Conservation (phyloP, 2,329 filamentous ascomycete species). For the Venturia oleaginea region DNA sequence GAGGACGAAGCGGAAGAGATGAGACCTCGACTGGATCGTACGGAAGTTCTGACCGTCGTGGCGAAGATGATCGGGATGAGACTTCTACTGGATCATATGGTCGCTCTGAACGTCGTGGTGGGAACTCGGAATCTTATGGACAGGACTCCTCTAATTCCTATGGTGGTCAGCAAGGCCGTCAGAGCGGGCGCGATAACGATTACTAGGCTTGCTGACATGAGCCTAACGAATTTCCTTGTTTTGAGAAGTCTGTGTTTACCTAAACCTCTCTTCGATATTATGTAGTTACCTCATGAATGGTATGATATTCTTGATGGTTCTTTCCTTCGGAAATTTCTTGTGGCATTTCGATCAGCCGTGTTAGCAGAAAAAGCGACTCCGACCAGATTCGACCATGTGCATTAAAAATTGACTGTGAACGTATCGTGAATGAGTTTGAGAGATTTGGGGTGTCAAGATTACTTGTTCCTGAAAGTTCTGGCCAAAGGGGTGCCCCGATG, state of each 20-base stretch:
- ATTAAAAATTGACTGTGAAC: no score
- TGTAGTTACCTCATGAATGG: not conserved
- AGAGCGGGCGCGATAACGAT: not conserved
- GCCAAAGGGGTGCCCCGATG: no score
- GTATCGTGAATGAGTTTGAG: no score
- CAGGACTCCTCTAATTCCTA: not conserved
- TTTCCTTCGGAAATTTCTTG: not conserved
- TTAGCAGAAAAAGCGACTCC: no score
- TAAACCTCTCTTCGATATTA: not conserved
- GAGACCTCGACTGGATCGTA: not conserved
- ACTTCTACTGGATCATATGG: not conserved
- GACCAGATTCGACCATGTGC: no score
- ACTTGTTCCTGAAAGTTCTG: no score
- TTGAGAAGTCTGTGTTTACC: not conserved
- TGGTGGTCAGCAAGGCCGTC: not conserved
- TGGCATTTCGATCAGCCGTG: no score
- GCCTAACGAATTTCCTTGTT: not conserved
- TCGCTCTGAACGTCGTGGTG: not conserved
- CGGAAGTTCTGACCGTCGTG: not conserved
- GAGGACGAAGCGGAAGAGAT: not conserved
- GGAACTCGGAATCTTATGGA: not conserved
- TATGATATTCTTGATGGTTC: not conserved
- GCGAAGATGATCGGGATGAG: not conserved
- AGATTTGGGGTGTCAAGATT: no score
- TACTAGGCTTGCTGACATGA: not conserved